Evolutionary conservation across 768 basidiomycete species (phyloP), one percentile per base, ranked within the genome.

Genomic region (Lactifluus volemus): DNA sequence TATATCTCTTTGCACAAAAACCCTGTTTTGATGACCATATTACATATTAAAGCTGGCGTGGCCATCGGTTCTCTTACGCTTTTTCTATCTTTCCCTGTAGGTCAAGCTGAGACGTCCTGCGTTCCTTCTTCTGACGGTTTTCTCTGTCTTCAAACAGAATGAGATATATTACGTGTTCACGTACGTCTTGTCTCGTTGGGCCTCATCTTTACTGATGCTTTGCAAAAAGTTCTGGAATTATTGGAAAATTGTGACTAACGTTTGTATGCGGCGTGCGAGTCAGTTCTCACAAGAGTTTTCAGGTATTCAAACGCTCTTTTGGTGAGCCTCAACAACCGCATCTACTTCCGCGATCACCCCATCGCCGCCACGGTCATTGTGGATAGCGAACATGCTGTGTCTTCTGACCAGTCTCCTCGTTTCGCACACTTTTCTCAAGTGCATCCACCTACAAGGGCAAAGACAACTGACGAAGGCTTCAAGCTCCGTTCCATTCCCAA

Each of bases 251-350:
- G 67, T 62, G 45, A 48, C 12, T 48, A 34, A 25, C 6, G 44
- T 30, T 42, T 38, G n/a, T 25, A 39, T 14, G 21, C 17, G 38
- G 32, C 12, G n/a, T 42, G 17, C 21, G 36, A 19, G 45, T 2
- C 25, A 38, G 15, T 52, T 10, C 44, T 57, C 15, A 61, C 44
- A 10, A 51, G 34, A 2, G 25, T 10, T 49, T 44, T 6, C 30
- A 62, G 61, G 17, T 67, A 64, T 50, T 58, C 69, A 2, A 70
- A 70, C 61, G 69, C 70, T 4, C 62, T 70, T 32, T 58, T 25
- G 2, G 25, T 25, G 25, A 25, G 25, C 25, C 25, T 25, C 25
- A 25, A 25, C 25, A 25, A 25, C 25, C 25, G 25, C 25, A 25
- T 25, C 25, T 25, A 25, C 25, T 25, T 25, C 25, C 25, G 25